These are phyloP conservation scores for Eucalyptus guilfoylei DNA, from an alignment of 345 rosid species.

Conservation along the genomic window DNA sequence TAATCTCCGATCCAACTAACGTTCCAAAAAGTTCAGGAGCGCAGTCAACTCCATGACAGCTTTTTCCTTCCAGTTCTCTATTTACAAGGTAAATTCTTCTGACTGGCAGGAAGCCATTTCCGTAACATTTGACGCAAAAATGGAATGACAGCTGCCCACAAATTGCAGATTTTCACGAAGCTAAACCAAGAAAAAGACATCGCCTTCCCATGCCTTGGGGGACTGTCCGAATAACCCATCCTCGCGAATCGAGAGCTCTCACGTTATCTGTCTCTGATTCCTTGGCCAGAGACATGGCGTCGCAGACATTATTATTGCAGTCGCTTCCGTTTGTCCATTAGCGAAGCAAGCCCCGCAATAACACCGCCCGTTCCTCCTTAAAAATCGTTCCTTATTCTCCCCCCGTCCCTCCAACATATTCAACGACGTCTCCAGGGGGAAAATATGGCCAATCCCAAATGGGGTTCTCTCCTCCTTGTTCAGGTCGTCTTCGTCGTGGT, in stretches of 20 bases:
- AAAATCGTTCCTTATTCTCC: background rate
- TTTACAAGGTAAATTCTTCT: background rate
- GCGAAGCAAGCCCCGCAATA: background rate
- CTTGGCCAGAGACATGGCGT: background rate
- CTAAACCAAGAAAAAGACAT: background rate
- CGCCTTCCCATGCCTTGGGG: background rate
- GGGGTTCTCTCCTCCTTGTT: background rate
- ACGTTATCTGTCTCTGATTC: background rate
- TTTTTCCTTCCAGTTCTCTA: background rate
- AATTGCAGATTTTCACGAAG: background rate
- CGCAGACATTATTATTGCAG: background rate
- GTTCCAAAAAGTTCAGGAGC: background rate
- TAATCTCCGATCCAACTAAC: background rate
- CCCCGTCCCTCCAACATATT: background rate
- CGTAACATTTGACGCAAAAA: background rate
- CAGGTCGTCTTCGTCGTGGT: background rate
- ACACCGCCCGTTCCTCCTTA: background rate
- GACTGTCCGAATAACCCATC: background rate
- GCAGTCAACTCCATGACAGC: background rate
- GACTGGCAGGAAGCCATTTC: background rate
- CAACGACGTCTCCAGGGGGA: background rate
- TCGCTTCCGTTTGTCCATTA: background rate
- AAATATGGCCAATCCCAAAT: background rate
- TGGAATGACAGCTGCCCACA: background rate
- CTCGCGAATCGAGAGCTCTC: background rate